Evolutionary conservation across 23 red algal species (phyloP).

Genomic region (Gracilariopsis chorda): DNA sequence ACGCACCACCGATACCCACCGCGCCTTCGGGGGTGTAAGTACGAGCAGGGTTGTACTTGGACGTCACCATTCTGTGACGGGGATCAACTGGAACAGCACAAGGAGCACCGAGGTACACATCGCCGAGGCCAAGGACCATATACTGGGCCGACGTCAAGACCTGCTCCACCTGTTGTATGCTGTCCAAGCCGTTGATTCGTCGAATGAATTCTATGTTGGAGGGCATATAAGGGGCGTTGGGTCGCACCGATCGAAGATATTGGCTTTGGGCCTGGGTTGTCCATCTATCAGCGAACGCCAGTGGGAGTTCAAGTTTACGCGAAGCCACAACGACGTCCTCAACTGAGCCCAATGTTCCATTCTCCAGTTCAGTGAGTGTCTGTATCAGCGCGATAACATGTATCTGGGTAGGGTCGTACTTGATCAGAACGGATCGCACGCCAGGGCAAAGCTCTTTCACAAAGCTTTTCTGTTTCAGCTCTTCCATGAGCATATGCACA

Average conservation of each 20-base stretch:
- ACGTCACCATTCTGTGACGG: slow-evolving; percentile 63
- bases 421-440: slow-evolving; percentile 62
- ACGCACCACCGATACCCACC: slow-evolving; percentile 71
- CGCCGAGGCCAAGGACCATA: slow-evolving; percentile 78
- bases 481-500: slow-evolving; percentile 72
- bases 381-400: slow-evolving; percentile 22
- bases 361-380: slow-evolving; percentile 51
- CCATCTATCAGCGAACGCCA: slow-evolving; percentile 71
- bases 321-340: slow-evolving; percentile 38
- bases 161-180: slow-evolving; percentile 23
- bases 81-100: slow-evolving; percentile 72
- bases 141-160: slow-evolving; percentile 57
- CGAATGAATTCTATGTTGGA: slow-evolving; percentile 81
- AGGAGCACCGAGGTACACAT: slow-evolving; percentile 74
- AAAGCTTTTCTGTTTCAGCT: slow-evolving; percentile 11
- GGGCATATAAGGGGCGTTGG: slow-evolving; percentile 70
- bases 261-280: slow-evolving; percentile 34
- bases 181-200: slow-evolving; percentile 66
- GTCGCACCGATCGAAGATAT: slow-evolving; percentile 64
- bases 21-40: slow-evolving; percentile 74
- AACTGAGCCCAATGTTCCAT: slow-evolving; percentile 53
- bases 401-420: slow-evolving; percentile 32
- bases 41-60: slow-evolving; percentile 73
- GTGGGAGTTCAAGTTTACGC: slow-evolving; percentile 48
- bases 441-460: slow-evolving; percentile 71